Evolutionary conservation across 177 flowering plant genomes (phyloP).

Genomic region (Vitis hybrid): DNA sequence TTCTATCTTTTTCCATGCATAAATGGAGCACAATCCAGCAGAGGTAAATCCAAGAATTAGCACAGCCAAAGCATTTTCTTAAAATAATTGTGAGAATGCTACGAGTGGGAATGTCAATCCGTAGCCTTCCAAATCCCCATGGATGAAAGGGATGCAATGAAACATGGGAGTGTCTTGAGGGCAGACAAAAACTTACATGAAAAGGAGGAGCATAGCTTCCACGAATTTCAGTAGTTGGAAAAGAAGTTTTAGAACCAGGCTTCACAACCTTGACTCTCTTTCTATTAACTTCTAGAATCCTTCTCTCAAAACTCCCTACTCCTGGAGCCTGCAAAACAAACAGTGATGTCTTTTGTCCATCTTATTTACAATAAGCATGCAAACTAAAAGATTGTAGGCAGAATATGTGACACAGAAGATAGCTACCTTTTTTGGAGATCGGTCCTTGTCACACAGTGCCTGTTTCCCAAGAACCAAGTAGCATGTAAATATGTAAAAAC

Average conservation of each 20-base stretch:
- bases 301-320: constrained; percentile 74
- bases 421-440: constrained; percentile 64
- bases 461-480: constrained; percentile 32
- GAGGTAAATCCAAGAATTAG: no score
- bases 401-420: neutral
- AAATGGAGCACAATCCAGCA: no score
- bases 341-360: neutral
- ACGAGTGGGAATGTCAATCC: no score
- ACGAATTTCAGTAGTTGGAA: constrained; percentile 91
- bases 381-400: neutral
- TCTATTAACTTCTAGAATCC: constrained; percentile 83
- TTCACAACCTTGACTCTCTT: constrained; percentile 94
- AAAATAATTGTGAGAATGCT: no score
- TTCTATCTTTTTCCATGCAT: no score
- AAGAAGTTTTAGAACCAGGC: constrained; percentile 96
- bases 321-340: constrained; percentile 51
- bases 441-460: constrained; percentile 85
- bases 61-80: no score
- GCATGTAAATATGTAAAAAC: neutral
- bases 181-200: constrained; percentile 58
- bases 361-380: neutral
- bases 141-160: neutral
- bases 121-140: no score
- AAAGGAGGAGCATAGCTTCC: constrained; percentile 96
- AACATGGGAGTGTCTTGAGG: neutral